Percentiles rank a stretch among this genome's conserved stretches.
These are phyloP conservation scores for Cucumis variabilis DNA, from an alignment of 331 rosid genomes.

Conservation along the genomic window DNA sequence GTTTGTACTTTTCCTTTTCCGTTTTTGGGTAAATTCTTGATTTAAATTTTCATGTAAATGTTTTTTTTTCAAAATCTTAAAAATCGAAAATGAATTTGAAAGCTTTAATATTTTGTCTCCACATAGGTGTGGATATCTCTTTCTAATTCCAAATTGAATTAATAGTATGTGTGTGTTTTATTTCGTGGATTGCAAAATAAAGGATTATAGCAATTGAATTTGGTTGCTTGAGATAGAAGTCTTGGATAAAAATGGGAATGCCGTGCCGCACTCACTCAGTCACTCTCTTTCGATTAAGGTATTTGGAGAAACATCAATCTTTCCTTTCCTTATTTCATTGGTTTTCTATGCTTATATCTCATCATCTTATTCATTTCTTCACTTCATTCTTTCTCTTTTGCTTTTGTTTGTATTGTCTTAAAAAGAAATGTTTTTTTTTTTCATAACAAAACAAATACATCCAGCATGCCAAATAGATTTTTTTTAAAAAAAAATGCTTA, in stretches of 20 bases:
- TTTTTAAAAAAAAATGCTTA: not conserved
- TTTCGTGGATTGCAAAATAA: not conserved
- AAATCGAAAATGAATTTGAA: not conserved
- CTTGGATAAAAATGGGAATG: not conserved
- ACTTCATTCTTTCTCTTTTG: too few relatives aligned
- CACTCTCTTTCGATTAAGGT: too few relatives aligned
- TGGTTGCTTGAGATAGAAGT: not conserved
- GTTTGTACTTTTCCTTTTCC: not conserved
- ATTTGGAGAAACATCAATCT: too few relatives aligned
- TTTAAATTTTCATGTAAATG: not conserved
- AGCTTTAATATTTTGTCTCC: not conserved
- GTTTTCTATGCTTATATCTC: too few relatives aligned
- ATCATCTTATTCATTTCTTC: too few relatives aligned
- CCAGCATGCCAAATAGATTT: too few relatives aligned
- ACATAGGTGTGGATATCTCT: not conserved
- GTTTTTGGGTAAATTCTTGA: not conserved
- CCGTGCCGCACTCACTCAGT: not conserved
- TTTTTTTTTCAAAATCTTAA: not conserved
- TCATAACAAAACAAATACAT: too few relatives aligned
- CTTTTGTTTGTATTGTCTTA: too few relatives aligned
- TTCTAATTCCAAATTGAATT: not conserved
- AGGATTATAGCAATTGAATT: not conserved
- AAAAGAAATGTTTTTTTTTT: too few relatives aligned
- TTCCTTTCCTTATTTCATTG: too few relatives aligned
- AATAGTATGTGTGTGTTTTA: not conserved